Conservation (phyloP, 257 asterid species). For the Ligustrum vulgare region DNA sequence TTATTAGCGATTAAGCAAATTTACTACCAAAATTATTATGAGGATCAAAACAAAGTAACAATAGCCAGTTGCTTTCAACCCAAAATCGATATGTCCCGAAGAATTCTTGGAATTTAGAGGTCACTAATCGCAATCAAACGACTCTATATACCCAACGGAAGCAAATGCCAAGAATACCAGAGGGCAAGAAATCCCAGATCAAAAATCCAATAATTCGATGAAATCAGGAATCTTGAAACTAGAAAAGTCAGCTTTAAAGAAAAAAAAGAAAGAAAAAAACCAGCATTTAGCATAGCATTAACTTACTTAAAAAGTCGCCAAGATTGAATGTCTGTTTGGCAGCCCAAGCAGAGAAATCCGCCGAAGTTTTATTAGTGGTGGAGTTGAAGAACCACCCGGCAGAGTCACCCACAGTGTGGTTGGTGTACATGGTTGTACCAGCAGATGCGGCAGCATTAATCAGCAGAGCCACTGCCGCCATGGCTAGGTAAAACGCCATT, state of each 20-base stretch:
- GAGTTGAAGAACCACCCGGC: conserved; percentile 83
- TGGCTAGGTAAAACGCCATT: neutral
- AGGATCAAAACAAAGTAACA: neutral
- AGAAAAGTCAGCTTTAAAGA: neutral
- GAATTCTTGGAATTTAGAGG: neutral
- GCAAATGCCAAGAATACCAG: neutral
- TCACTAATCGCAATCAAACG: conserved; percentile 18
- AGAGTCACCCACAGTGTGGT: conserved; percentile 75
- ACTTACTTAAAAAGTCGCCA: conserved; percentile 79
- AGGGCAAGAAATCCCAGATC: conserved; percentile 1
- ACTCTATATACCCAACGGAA: neutral
- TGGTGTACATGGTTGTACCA: conserved; percentile 43
- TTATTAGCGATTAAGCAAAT: neutral
- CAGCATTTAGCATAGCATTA: neutral
- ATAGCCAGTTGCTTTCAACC: neutral
- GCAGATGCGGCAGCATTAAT: conserved; percentile 37
- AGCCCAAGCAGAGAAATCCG: conserved; percentile 78
- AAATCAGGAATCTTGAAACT: neutral
- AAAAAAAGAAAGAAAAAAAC: conserved; percentile 2
- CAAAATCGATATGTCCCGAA: neutral
- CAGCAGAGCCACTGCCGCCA: conserved; percentile 36
- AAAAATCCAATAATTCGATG: neutral
- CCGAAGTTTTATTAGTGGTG: conserved; percentile 43
- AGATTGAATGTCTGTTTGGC: conserved; percentile 64
- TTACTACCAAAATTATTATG: neutral